phyloP scores from a whole-genome alignment of 164 flowering plant species.

The Magnolia officinalis region DNA sequence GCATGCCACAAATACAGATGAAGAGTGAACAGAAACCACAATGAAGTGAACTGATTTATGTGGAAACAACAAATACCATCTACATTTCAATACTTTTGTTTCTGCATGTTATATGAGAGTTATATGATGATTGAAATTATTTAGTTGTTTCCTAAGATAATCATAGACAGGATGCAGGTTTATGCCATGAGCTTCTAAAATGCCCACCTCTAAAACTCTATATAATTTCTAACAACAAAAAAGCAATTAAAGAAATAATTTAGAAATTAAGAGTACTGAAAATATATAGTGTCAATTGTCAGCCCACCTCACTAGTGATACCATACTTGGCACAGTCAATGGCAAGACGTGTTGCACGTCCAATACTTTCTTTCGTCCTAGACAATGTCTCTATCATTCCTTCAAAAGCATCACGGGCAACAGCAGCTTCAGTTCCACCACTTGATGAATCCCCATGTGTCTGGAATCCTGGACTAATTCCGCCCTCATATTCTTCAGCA shows the following conservation, averaged over 20 bases:
- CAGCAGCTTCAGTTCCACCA: conserved; percentile 96
- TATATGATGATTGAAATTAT: too few relatives aligned
- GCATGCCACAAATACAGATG: too few relatives aligned
- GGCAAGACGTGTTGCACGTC: conserved; percentile 97
- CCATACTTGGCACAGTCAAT: conserved; percentile 97
- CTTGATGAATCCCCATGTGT: conserved; percentile 62
- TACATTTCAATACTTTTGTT: too few relatives aligned
- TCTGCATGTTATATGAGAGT: too few relatives aligned
- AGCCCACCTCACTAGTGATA: conserved; percentile 83
- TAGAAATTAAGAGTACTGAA: background rate
- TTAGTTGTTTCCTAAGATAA: too few relatives aligned
- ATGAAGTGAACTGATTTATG: too few relatives aligned
- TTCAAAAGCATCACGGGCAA: conserved; percentile 99
- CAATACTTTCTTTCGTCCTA: conserved; percentile 96
- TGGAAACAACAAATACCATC: too few relatives aligned
- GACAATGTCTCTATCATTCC: conserved; percentile 99
- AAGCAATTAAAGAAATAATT: background rate
- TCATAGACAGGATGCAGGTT: too few relatives aligned
- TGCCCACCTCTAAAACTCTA: background rate
- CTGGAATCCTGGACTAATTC: conserved; percentile 50
- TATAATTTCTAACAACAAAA: background rate
- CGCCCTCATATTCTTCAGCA: conserved; percentile 53
- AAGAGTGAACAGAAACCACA: too few relatives aligned
- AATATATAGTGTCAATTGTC: background rate
- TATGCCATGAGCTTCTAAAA: background rate